A percentile compares a stretch with the other conserved stretches of the same genome.
Evolutionary conservation across 768 basidiomycete species (phyloP).

Genomic region (Melanogaster broomeanus): DNA sequence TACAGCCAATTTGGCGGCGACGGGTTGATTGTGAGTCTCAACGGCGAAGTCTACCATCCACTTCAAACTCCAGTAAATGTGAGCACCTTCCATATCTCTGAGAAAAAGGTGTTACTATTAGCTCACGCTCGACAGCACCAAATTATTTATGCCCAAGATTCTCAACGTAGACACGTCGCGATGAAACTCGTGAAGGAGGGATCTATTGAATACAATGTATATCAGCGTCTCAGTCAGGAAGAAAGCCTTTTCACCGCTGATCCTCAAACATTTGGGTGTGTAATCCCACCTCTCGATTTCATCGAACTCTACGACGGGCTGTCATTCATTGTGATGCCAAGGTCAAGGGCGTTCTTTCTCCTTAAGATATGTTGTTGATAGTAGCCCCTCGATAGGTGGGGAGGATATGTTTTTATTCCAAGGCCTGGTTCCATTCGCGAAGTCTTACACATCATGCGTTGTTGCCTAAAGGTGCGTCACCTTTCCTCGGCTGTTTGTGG

Average conservation of each 20-base stretch:
- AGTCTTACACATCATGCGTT: constrained; percentile 5
- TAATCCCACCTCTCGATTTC: constrained; percentile 27
- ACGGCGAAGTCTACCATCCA: no score
- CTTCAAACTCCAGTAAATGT: no score
- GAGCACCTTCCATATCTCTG: no score
- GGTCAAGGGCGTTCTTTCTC: constrained; percentile 8
- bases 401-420: constrained; percentile 7
- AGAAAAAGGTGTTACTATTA: no score
- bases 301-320: constrained; percentile 16
- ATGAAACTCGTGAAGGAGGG: constrained; percentile 26
- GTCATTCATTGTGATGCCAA: constrained; percentile 34
- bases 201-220: constrained; percentile 26
- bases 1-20: background rate
- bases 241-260: background rate
- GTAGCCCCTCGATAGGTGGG: constrained; percentile 16
- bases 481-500: background rate
- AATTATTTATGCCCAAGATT: constrained; percentile 22
- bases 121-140: background rate
- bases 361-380: background rate
- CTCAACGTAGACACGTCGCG: constrained; percentile 29
- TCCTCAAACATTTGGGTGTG: constrained; percentile 1
- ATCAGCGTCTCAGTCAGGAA: constrained; percentile 18
- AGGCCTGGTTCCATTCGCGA: constrained; percentile 7
- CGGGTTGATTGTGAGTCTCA: no score
- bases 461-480: background rate